Evolutionary conservation across 441 rosid species (phyloP), one percentile per base, ranked within the genome.

Genomic region (Populus hybrid): DNA sequence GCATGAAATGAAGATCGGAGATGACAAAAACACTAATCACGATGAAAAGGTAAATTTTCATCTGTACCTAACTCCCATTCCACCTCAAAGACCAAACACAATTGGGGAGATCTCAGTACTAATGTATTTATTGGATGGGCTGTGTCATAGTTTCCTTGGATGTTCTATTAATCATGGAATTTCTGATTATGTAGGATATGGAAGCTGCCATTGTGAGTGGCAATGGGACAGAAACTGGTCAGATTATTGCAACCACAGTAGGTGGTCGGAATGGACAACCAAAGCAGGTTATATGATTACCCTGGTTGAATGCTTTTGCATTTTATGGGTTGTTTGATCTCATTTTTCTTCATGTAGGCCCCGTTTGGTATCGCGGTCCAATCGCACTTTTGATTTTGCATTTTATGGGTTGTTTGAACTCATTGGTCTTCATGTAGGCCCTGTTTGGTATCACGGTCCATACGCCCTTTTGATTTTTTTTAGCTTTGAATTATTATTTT

Each of bases 201-300:
- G 99, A 91, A 71, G 83, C 93, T 68, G 71, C 90, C 66, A 20
- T 89, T 81, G 88, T 95, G 74, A 90, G 80, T 40, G 97, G 97
- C 69, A 84, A 86, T 77, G 97, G 97, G 74, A 83, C 97, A 2
- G 97, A 92, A 82, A 83, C 94, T 9, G 98, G 97, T 40, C 95
- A 94, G 71, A 86, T 95, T 74, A 90, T 95, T 84, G 86, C 93
- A 66, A 93, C 98, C 20, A 87, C 92, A 20, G 81, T 94, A 12
- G 95, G 93, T 61, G 97, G 97, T 78, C 89, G 83, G 74, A 89
- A 91, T 82, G 99, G 98, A 78, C 87, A 89, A 81, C 95, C 99
- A 38, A 95, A 95, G 82, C 97, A 94, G 98, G 99, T 95, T 65
- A 81, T 70, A 69, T 79, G 31, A 70, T 68, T 50, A 29, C 67